Base-by-base conservation (phyloP, 2,329 filamentous ascomycete species). In the Trichothecium sympodiale region DNA sequence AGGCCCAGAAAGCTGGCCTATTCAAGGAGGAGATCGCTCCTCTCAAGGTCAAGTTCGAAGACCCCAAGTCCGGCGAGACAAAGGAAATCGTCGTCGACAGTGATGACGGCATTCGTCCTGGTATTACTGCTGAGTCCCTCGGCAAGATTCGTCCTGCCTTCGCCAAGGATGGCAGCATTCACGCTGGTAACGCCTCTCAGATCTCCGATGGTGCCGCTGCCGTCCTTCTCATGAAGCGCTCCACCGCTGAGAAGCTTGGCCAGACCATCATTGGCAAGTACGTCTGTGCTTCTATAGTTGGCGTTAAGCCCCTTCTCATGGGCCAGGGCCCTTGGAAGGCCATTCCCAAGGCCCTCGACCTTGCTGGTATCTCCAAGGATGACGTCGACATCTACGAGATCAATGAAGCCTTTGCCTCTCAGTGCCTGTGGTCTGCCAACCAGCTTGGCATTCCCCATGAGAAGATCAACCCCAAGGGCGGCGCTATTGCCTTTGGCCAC, bases 331-430 rank as follows among this genome's bases (percentile, higher is more conserved):
- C 91, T 34, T 94, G 86, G 77, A 88, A 88, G 62, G 88, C 91
- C 38, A 96, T 98, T 52, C 91, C 91, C 45, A 83, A 88, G 56
- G 88, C 85, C 4, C 79, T 95, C 38, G 74, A 84, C 56, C 88
- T 91, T 59, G 84, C 88, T 1, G 87, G 88, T 41, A 77, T 98
- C 49, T 70, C 68, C 55, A 85, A 80, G 61, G 81, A 94, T 38
- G 89, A 96, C 47, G 86, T 98, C 20, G 91, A 96, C 57, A 89
- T 96, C 54, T 96, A 76, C 54, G 91, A 98, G 74, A 95, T 98
- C 72, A 98, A 98, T 69, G 91, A 98, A 74, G 91, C 91, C 1
- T 98, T 98, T 59, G 91, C 91, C 23, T 84, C 77, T 44, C 89
- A 96, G 71, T 94, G 86, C 61, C 61, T 96, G 46, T 96, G 83